Conservation (phyloP, 306 rosid genomes). For the Spatholobus suberectus region DNA sequence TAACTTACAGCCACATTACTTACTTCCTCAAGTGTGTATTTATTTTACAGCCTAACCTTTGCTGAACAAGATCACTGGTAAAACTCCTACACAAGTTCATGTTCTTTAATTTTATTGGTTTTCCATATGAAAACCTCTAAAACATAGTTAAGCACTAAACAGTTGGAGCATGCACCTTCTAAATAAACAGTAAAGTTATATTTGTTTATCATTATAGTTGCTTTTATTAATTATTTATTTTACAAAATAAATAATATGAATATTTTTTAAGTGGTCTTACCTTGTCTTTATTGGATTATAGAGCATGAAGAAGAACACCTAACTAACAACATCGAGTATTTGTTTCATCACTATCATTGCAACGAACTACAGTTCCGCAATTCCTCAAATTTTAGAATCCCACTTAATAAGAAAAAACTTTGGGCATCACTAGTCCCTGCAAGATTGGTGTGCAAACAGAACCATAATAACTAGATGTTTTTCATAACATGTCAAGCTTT, state of each 20-base stretch:
- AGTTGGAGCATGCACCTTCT: neutral
- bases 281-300: too few species aligned
- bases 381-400: too few species aligned
- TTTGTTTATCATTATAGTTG: neutral
- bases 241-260: neutral
- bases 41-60: slow-evolving; percentile 83
- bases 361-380: too few species aligned
- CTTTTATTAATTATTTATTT: neutral
- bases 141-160: slow-evolving; percentile 1
- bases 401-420: too few species aligned
- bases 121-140: slow-evolving; percentile 85
- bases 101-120: slow-evolving; percentile 55
- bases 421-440: too few species aligned
- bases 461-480: too few species aligned
- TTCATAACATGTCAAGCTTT: too few species aligned
- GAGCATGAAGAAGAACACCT: too few species aligned
- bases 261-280: too few species aligned
- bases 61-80: slow-evolving; percentile 62
- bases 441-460: too few species aligned
- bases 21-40: slow-evolving; percentile 33
- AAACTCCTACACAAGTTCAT: slow-evolving; percentile 70
- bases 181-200: neutral
- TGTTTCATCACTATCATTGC: too few species aligned
- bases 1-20: slow-evolving; percentile 13
- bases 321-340: too few species aligned